Percentiles rank a stretch among this genome's conserved stretches.
These are phyloP conservation scores for Amborella trichopoda DNA, from an alignment of 164 flowering plant genomes.

Conservation along the genomic window DNA sequence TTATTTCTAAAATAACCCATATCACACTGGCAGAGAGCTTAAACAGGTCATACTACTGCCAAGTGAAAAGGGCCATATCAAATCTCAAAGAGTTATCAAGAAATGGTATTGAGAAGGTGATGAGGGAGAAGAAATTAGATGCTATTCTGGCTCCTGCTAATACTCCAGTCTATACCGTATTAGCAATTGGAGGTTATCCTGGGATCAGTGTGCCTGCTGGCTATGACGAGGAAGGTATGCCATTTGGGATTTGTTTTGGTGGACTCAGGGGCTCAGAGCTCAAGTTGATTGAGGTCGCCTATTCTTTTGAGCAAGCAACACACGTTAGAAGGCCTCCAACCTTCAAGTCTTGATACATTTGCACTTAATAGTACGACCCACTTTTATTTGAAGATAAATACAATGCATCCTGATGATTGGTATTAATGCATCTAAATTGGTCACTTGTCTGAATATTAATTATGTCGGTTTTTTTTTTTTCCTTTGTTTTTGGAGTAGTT, in stretches of 20 bases:
- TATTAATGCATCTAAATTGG: too few relatives aligned
- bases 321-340: constrained; percentile 31
- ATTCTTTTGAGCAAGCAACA: constrained; percentile 47
- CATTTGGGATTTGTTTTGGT: constrained; percentile 37
- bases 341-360: too few relatives aligned
- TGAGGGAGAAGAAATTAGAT: constrained; percentile 26
- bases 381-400: too few relatives aligned
- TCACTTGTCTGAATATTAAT: too few relatives aligned
- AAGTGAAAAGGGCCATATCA: constrained; percentile 12
- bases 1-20: too few relatives aligned
- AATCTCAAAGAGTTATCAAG: constrained; percentile 10
- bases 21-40: constrained; percentile 22
- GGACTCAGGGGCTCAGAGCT: constrained; percentile 41
- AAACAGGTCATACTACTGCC: constrained; percentile 15
- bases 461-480: too few relatives aligned
- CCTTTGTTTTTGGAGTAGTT: too few relatives aligned
- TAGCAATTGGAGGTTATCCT: constrained; percentile 43
- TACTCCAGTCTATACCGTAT: constrained; percentile 1
- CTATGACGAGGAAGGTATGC: constrained; percentile 18
- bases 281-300: constrained; percentile 34
- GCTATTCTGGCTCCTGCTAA: constrained; percentile 33
- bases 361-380: too few relatives aligned
- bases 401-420: too few relatives aligned
- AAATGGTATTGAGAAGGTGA: constrained; percentile 32
- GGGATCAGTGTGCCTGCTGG: constrained; percentile 49